These are phyloP conservation scores for Aegilops speltoides DNA, from an alignment of 176 grass and related monocot species.

Conservation along the genomic window DNA sequence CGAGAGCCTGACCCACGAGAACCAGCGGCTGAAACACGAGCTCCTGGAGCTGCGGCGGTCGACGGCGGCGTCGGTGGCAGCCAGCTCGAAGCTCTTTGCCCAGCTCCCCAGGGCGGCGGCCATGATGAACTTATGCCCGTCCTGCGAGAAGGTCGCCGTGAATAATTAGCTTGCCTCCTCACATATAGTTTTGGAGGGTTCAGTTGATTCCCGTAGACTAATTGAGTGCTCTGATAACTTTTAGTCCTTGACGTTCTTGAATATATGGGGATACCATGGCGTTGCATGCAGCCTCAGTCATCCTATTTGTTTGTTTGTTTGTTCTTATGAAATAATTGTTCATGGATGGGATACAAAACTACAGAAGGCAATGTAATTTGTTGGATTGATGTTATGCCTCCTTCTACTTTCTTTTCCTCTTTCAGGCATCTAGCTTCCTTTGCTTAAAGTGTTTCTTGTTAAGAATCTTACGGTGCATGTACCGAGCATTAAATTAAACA, in stretches of 20 bases:
- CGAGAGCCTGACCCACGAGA: constrained; percentile 61
- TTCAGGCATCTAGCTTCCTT: neutral
- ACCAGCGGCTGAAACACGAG: constrained; percentile 60
- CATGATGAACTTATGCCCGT: constrained; percentile 42
- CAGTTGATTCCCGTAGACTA: neutral
- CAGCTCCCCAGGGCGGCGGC: constrained; percentile 21
- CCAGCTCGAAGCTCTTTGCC: neutral
- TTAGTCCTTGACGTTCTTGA: neutral
- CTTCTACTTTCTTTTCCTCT: neutral
- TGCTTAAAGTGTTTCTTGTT: neutral
- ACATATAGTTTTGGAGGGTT: neutral
- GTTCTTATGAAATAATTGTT: neutral
- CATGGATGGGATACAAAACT: neutral
- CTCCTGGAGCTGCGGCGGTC: constrained; percentile 45
- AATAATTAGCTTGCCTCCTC: neutral
- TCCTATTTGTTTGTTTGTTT: neutral
- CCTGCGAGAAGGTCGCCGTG: constrained; percentile 49
- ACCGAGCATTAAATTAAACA: neutral
- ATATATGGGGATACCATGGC: neutral
- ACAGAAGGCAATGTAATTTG: too few relatives aligned
- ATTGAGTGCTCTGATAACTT: neutral
- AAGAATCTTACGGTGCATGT: neutral
- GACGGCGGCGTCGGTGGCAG: neutral
- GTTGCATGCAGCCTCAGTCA: neutral
- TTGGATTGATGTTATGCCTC: neutral